A percentile compares a stretch with the other conserved stretches of the same genome.
Conservation (phyloP, 257 asterid species). For the Lycium ferocissimum region DNA sequence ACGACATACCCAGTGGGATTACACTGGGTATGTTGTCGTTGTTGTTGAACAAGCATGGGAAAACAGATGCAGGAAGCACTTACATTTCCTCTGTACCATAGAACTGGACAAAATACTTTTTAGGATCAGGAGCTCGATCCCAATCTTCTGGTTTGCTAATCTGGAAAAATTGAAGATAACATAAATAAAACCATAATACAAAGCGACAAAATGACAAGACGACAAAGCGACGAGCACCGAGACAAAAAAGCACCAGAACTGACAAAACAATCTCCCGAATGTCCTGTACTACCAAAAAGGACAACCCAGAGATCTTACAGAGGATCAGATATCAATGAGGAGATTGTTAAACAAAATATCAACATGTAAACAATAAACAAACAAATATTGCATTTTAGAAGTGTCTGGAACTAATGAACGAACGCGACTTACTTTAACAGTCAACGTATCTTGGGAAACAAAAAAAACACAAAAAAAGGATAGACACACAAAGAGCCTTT, state of each 20-base stretch:
- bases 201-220: conserved; percentile 21
- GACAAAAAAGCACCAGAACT: conserved; percentile 32
- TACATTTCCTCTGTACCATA: conserved; percentile 90
- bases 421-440: neutral
- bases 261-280: conserved; percentile 23
- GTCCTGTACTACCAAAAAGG: conserved; percentile 23
- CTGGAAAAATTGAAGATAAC: conserved; percentile 52
- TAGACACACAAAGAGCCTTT: neutral
- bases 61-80: conserved; percentile 41
- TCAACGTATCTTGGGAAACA: neutral
- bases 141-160: conserved; percentile 85
- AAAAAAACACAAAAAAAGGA: neutral
- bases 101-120: conserved; percentile 80
- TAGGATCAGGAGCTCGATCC: conserved; percentile 69
- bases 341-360: neutral
- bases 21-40: too few species aligned
- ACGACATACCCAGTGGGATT: neutral
- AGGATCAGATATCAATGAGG: conserved; percentile 1
- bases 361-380: conserved; percentile 19
- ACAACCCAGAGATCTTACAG: neutral
- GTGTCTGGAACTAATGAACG: neutral
- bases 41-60: conserved; percentile 20
- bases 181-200: conserved; percentile 21
- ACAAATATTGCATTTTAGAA: neutral
- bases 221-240: conserved; percentile 21